Percentiles rank a stretch among this genome's conserved stretches.
phyloP scores from a whole-genome alignment of 2,329 filamentous ascomycete genomes.

The Pseudogymnoascus sp. region DNA sequence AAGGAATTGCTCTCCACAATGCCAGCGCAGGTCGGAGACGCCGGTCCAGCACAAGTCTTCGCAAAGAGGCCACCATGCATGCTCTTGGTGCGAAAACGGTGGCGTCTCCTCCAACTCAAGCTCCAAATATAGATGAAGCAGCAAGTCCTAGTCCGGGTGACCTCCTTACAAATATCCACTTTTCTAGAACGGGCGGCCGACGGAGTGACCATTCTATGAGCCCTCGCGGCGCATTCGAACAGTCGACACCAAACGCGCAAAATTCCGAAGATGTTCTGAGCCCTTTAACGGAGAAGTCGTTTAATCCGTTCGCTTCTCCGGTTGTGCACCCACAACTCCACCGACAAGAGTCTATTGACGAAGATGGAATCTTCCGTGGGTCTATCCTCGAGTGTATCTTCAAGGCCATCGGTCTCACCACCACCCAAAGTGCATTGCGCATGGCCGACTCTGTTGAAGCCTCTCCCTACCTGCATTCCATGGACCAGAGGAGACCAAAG shows the following conservation, averaged over 20 bases:
- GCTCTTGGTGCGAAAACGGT: slow-evolving; percentile 33
- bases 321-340: slow-evolving; percentile 46
- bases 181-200: slow-evolving; percentile 53
- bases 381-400: slow-evolving; percentile 94
- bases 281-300: slow-evolving; percentile 38
- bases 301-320: slow-evolving; percentile 50
- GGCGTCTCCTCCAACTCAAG: slow-evolving; percentile 11
- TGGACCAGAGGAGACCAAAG: slow-evolving; percentile 74
- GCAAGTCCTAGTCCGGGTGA: slow-evolving; percentile 63
- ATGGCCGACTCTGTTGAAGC: slow-evolving; percentile 71
- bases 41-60: slow-evolving; percentile 64
- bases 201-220: slow-evolving; percentile 21
- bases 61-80: slow-evolving; percentile 72
- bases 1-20: slow-evolving; percentile 94
- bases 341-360: slow-evolving; percentile 74
- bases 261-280: slow-evolving; percentile 27
- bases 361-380: slow-evolving; percentile 80
- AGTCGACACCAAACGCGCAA: slow-evolving; percentile 26
- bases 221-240: slow-evolving; percentile 13
- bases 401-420: slow-evolving; percentile 78
- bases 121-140: slow-evolving; percentile 27
- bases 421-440: slow-evolving; percentile 54
- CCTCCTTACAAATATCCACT: slow-evolving; percentile 68
- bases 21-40: slow-evolving; percentile 56
- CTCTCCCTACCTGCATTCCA: slow-evolving; percentile 76